Conservation (phyloP, 306 rosid genomes). For the Astragalus membranaceus region DNA sequence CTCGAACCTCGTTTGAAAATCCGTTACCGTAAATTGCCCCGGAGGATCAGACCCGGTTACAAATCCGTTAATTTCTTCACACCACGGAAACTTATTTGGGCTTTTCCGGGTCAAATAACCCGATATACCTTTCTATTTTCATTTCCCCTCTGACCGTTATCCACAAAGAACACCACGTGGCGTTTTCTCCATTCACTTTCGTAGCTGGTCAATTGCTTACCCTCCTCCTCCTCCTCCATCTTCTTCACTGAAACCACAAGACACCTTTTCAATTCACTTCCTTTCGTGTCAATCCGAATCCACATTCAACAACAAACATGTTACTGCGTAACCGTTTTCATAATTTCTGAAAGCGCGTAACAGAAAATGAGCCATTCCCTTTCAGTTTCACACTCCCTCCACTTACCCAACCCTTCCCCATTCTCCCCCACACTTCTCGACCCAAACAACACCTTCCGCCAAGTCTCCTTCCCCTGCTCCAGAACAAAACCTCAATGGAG, state of each 20-base stretch:
- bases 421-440: conserved; percentile 31
- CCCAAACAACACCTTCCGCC: conserved; percentile 22
- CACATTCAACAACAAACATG: not conserved
- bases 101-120: conserved; percentile 12
- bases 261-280: not conserved
- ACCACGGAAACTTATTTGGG: not conserved
- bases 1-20: no score
- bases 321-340: not conserved
- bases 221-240: conserved; percentile 11
- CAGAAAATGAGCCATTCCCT: conserved; percentile 49
- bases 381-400: conserved; percentile 42
- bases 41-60: conserved; percentile 2
- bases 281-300: not conserved
- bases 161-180: conserved; percentile 62
- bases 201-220: not conserved
- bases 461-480: conserved; percentile 10
- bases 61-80: not conserved
- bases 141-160: conserved; percentile 36
- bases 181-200: conserved; percentile 31
- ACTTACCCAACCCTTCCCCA: conserved; percentile 39
- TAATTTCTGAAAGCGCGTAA: conserved; percentile 17
- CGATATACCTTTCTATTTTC: not conserved
- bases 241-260: not conserved
- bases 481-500: not conserved
- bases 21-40: no score